A percentile compares a stretch with the other conserved stretches of the same genome.
Evolutionary conservation across 2,329 filamentous ascomycete species (phyloP).

Genomic region (Ceratocystis destructans): DNA sequence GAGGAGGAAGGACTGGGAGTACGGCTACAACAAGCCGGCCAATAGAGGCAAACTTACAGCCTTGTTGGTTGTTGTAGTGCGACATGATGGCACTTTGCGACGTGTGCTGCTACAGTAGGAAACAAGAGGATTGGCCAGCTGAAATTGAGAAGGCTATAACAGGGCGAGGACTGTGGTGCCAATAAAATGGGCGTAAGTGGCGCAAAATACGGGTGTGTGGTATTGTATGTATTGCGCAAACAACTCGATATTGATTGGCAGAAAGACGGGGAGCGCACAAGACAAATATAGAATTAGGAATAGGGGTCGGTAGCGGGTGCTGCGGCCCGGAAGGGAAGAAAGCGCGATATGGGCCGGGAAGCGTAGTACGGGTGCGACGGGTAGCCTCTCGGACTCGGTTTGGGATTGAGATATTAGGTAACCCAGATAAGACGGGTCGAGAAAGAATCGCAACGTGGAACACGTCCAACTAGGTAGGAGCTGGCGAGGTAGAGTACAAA

Average conservation of each 20-base stretch:
- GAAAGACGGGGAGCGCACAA: background rate
- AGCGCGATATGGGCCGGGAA: background rate
- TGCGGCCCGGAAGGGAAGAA: background rate
- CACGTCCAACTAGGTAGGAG: background rate
- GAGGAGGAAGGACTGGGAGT: background rate
- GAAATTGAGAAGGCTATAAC: background rate
- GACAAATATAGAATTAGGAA: background rate
- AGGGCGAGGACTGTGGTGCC: background rate
- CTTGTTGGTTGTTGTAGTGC: conserved; percentile 18
- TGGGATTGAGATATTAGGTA: background rate
- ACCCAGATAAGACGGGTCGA: background rate
- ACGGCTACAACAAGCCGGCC: background rate
- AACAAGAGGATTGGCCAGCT: background rate
- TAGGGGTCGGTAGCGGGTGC: background rate
- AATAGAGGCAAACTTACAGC: conserved; percentile 14
- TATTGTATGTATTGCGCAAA: background rate
- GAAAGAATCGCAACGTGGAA: background rate
- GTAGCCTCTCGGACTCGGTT: background rate
- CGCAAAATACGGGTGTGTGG: background rate
- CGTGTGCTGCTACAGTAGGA: background rate
- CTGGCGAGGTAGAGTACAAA: background rate
- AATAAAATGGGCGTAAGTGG: background rate
- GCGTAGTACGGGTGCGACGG: background rate
- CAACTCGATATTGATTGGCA: background rate
- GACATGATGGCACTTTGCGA: conserved; percentile 11